Percentiles rank a stretch among this genome's conserved stretches.
phyloP scores from a whole-genome alignment of 2,329 filamentous ascomycete genomes.

The Thermothelomyces thermophilus region DNA sequence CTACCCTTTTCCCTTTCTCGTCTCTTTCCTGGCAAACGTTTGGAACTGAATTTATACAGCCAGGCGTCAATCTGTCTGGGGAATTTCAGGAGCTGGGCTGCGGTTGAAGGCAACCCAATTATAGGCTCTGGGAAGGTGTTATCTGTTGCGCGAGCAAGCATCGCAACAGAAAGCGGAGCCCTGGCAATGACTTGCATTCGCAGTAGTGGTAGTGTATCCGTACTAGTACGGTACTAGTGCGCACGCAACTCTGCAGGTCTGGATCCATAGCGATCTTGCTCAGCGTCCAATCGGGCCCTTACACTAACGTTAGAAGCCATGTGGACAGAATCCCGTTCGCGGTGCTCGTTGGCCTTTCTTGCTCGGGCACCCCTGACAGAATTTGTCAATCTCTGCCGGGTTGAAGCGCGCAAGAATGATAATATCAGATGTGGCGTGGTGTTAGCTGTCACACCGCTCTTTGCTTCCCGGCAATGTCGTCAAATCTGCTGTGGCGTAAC shows the following conservation, averaged over 20 bases:
- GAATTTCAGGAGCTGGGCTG: constrained; percentile 15
- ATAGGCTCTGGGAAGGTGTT: neutral
- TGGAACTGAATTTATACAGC: too few species aligned
- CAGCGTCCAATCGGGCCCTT: constrained; percentile 2
- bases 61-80: neutral
- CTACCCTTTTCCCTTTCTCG: too few species aligned
- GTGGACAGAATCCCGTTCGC: neutral
- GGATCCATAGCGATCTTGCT: neutral
- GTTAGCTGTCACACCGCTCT: constrained; percentile 14
- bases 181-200: constrained; percentile 20
- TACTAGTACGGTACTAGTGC: too few species aligned
- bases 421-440: too few species aligned
- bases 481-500: too few species aligned
- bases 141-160: constrained; percentile 8
- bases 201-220: too few species aligned
- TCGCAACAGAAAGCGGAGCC: constrained; percentile 6
- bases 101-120: constrained; percentile 20
- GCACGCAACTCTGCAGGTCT: neutral
- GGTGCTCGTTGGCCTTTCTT: too few species aligned
- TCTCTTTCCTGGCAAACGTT: too few species aligned
- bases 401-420: neutral
- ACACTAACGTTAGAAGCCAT: neutral
- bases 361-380: neutral
- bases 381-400: neutral
- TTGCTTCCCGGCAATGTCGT: neutral